These are phyloP conservation scores for Pseudogymnoascus pannorum DNA, from an alignment of 2,329 filamentous ascomycete genomes.

Conservation along the genomic window DNA sequence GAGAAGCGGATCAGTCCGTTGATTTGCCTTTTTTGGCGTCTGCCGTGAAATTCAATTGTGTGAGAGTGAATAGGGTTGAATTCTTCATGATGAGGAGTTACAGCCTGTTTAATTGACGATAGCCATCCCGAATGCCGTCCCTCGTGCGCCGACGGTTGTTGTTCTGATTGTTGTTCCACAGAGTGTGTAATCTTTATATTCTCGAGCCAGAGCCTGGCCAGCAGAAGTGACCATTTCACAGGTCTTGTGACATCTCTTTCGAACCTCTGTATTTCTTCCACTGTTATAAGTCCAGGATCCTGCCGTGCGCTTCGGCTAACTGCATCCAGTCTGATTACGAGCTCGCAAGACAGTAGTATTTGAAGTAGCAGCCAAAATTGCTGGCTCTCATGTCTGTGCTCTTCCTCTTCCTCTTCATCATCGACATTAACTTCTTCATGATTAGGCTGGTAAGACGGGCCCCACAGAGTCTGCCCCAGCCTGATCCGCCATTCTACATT, in stretches of 20 bases:
- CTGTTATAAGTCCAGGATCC: slow-evolving; percentile 43
- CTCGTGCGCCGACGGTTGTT: neutral
- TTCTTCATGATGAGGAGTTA: slow-evolving; percentile 12
- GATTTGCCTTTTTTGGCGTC: slow-evolving; percentile 51
- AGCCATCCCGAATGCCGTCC: neutral
- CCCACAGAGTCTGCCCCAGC: slow-evolving; percentile 66
- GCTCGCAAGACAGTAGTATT: slow-evolving; percentile 56
- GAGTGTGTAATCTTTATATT: slow-evolving; percentile 48
- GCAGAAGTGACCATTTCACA: slow-evolving; percentile 60
- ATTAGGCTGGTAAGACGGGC: slow-evolving; percentile 40
- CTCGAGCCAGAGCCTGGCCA: slow-evolving; percentile 60
- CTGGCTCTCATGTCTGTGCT: slow-evolving; percentile 42
- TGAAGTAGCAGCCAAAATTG: slow-evolving; percentile 62
- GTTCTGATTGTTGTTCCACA: neutral
- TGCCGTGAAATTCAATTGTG: slow-evolving; percentile 25
- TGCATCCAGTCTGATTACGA: slow-evolving; percentile 57
- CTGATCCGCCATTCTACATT: slow-evolving; percentile 68
- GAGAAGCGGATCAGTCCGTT: slow-evolving; percentile 58
- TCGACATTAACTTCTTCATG: slow-evolving; percentile 46
- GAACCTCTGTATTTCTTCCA: slow-evolving; percentile 52
- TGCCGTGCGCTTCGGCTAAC: slow-evolving; percentile 54
- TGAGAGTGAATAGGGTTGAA: neutral
- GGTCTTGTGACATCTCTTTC: slow-evolving; percentile 53
- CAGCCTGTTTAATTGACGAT: neutral
- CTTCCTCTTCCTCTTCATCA: slow-evolving; percentile 39